These are phyloP conservation scores for Aspergillus sp. DNA, from an alignment of 2,329 filamentous ascomycete species.

Conservation along the genomic window DNA sequence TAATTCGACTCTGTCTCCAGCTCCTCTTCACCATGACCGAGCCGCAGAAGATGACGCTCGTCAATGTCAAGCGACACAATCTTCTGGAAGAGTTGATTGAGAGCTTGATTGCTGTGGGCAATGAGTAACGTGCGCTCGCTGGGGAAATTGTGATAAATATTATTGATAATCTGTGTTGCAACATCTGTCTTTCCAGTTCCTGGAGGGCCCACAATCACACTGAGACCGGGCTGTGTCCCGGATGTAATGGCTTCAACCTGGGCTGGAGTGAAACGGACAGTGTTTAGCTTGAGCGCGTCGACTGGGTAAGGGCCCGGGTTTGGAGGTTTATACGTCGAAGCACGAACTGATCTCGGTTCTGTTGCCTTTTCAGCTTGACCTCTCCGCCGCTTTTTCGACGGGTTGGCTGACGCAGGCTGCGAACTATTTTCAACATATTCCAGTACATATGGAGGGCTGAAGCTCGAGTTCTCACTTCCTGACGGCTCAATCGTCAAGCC, in stretches of 20 bases:
- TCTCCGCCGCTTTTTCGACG: conserved; percentile 80
- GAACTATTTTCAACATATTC: conserved; percentile 54
- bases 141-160: conserved; percentile 97
- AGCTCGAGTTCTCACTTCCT: conserved; percentile 63
- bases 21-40: conserved; percentile 94
- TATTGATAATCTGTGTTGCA: conserved; percentile 96
- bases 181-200: conserved; percentile 99
- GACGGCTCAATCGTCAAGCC: conserved; percentile 77
- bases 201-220: conserved; percentile 87
- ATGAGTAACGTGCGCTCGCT: conserved; percentile 84
- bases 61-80: conserved; percentile 96
- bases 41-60: conserved; percentile 80
- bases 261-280: conserved; percentile 79
- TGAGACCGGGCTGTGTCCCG: conserved; percentile 87
- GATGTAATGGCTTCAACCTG: conserved; percentile 91
- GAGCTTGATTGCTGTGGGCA: conserved; percentile 93
- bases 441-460: conserved; percentile 81
- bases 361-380: conserved; percentile 63
- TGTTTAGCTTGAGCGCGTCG: conserved; percentile 74
- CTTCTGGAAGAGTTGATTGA: conserved; percentile 97
- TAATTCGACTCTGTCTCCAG: conserved; percentile 79
- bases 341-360: conserved; percentile 62
- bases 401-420: conserved; percentile 49
- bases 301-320: conserved; percentile 86
- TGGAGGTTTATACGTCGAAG: conserved; percentile 81